phyloP scores from a whole-genome alignment of 1,284 basidiomycete species.

The Ceratobasidium sp. region DNA sequence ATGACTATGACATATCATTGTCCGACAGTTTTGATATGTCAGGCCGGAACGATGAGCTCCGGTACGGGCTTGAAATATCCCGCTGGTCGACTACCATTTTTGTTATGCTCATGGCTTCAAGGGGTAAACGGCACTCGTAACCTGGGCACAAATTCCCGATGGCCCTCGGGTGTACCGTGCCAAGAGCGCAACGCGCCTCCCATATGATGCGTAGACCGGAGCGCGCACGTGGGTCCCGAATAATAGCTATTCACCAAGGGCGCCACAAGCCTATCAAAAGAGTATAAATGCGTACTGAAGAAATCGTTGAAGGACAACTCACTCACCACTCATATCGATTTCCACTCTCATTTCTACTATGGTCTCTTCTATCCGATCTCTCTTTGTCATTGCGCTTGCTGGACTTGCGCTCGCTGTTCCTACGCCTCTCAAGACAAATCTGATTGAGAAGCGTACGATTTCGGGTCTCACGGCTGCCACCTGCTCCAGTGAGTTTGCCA shows the following conservation, averaged over 20 bases:
- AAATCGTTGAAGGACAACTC: neutral
- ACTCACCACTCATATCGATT: neutral
- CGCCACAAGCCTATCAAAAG: neutral
- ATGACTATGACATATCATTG: no score
- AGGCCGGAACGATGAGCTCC: no score
- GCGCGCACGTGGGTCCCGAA: constrained; percentile 26
- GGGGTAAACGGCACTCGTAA: no score
- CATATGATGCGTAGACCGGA: constrained; percentile 19
- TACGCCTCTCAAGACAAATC: constrained; percentile 18
- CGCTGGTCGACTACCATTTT: no score
- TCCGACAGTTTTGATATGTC: no score
- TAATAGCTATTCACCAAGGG: neutral
- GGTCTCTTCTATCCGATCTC: neutral
- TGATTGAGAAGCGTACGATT: constrained; percentile 27
- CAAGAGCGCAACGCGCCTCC: constrained; percentile 5
- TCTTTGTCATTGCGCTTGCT: constrained; percentile 23
- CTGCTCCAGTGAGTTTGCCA: constrained; percentile 7
- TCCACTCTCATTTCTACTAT: constrained; percentile 8
- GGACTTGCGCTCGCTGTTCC: constrained; percentile 38
- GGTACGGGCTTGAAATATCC: no score
- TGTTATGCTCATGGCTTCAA: no score
- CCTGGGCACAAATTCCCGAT: constrained; percentile 4
- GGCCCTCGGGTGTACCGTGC: constrained; percentile 24
- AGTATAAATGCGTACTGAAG: constrained; percentile 13
- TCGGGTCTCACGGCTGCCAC: constrained; percentile 28